Base-by-base conservation (phyloP, 2,329 filamentous ascomycete species). In the Penicillium sp. region DNA sequence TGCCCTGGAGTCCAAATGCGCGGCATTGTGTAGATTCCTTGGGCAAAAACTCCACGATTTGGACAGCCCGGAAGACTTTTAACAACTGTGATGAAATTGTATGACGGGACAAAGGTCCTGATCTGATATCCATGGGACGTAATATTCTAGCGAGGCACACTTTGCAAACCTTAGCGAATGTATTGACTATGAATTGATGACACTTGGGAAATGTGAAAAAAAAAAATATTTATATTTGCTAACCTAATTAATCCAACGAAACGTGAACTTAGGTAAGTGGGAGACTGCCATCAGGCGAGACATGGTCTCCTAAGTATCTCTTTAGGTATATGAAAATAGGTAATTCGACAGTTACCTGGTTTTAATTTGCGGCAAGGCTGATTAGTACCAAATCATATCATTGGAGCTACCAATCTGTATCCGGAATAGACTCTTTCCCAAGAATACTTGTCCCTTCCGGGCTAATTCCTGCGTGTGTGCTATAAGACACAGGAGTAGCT, bases 11-110 rank as follows among this genome's bases (percentile, higher is more conserved):
- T 74, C 73, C 7, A 75, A 75, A 54, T 75, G 71, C 18, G 73
- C 72, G 2, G 73, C 73, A 4, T 49, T 75, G 34, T 73, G 70
- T 6, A 63, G 66, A 9, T 75, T 75, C 44, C 61, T 75, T 10
- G 63, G 70, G 9, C 68, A 73, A 45, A 75, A 75, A 44, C 41
- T 75, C 20, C 58, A 66, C 42, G 73, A 75, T 52, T 55, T 75
- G 17, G 71, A 73, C 52, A 72, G 69, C 37, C 73, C 73, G 0
- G 73, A 75, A 29, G 73, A 75, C 53, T 75, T 75, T 46, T 75
- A 55, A 59, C 7, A n/a, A 29, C 23, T 12, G 9, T 21, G 15
- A 21, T 21, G 26, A 20, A 3, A n/a, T 24, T 21, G n/a, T n/a
- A 15, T 44, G 26, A 44, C 23, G 20, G 39, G 10, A 13, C 24